Base-by-base conservation (phyloP, 441 rosid genomes). In the Geranium incanum region DNA sequence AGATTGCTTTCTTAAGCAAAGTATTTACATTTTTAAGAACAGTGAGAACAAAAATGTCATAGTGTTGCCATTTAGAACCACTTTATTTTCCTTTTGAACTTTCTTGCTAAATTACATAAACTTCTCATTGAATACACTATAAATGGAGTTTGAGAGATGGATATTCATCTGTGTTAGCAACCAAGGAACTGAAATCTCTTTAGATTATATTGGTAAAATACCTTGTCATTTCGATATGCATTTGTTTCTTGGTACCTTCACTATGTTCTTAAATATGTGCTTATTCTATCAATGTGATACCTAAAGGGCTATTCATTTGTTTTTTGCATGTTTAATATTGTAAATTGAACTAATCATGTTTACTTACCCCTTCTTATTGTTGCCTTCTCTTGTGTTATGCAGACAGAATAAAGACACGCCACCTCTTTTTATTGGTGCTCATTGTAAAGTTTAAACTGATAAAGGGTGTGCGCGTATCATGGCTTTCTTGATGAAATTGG, bases 401-500 rank as follows among this genome's bases (percentile, higher is more conserved):
- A 13, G 71, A 70, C 70, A 38, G 59, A 63, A 11, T 13, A 52
- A 43, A 38, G 70, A 57, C 33, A 63, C 50, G 9, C n/a, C 73
- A 67, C 75, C 67, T 0, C 66, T 60, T 60, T 57, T 60, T 60
- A 8, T 21, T 21, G 66, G 66, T 59, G 9, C 33, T 60, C 21
- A 13, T 33, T 63, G 68, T 59, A 60, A 36, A 39, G 73, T 66
- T 63, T 73, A 60, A 77, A 66, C 66, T 63, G 66, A 19, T 33
- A 18, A 15, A 48, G 57, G 57, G 57, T 12, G 33, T 28, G 33
- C 4, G 15, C 78, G 11, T 45, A 63, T 16, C 36, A 41, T 64
- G 65, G 70, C 67, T 70, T 63, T 38, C 69, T 18, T 68, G 73
- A 72, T 72, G 67, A 59, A 52, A 66, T 8, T 76, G 67, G 69